These are phyloP conservation scores for Rhynchosporium secalis DNA, from an alignment of 2,329 filamentous ascomycete genomes.

Conservation along the genomic window DNA sequence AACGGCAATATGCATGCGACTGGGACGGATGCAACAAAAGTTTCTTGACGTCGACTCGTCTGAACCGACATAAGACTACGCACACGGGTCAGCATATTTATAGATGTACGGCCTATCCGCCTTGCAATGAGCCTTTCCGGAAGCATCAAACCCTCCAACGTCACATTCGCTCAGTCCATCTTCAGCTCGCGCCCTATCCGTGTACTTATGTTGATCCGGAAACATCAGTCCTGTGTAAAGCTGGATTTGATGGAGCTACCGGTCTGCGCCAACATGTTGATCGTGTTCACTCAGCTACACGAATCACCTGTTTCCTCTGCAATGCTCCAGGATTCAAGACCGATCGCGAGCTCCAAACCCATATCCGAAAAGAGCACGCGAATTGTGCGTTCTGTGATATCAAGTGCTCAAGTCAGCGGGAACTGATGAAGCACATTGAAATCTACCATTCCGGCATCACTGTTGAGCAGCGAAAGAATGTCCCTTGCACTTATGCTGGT, in stretches of 20 bases:
- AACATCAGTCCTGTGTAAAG: constrained; percentile 58
- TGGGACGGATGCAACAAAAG: constrained; percentile 73
- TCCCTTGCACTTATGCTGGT: constrained; percentile 64
- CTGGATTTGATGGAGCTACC: constrained; percentile 71
- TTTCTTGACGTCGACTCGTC: constrained; percentile 76
- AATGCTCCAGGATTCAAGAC: constrained; percentile 62
- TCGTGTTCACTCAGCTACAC: constrained; percentile 66
- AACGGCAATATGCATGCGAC: constrained; percentile 70
- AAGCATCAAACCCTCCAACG: constrained; percentile 85
- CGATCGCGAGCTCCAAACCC: constrained; percentile 67
- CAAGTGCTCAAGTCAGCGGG: constrained; percentile 63
- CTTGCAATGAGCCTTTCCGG: constrained; percentile 76
- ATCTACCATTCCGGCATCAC: constrained; percentile 67
- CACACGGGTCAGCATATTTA: constrained; percentile 78
- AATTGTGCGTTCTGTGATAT: constrained; percentile 74
- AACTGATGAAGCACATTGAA: constrained; percentile 76
- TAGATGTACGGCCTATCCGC: constrained; percentile 67
- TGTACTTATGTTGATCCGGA: constrained; percentile 61
- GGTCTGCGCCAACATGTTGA: constrained; percentile 71
- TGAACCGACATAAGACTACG: constrained; percentile 74
- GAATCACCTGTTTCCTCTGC: constrained; percentile 80
- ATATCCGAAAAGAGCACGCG: constrained; percentile 73
- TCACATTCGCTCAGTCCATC: constrained; percentile 76
- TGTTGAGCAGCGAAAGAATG: constrained; percentile 63
- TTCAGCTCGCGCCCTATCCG: constrained; percentile 68